A percentile compares a stretch with the other conserved stretches of the same genome.
These are phyloP conservation scores for Acanthamoeba royreba DNA, from an alignment of 208 protist species.

Conservation along the genomic window DNA sequence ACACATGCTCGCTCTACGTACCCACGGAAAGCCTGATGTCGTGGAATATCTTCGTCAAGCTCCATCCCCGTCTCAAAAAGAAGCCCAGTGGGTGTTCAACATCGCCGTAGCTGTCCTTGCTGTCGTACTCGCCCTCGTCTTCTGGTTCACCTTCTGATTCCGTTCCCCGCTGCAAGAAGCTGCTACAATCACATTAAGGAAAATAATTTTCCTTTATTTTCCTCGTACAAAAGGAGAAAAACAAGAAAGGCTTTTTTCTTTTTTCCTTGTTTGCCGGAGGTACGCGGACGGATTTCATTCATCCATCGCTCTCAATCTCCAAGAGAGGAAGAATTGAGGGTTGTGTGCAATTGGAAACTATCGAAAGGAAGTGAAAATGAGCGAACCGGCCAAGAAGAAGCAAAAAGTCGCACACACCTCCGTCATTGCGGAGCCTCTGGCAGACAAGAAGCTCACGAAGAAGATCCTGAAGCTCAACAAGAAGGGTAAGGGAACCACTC, in stretches of 20 bases:
- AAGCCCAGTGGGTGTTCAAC: neutral
- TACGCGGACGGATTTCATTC: no score
- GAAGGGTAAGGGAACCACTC: constrained; percentile 49
- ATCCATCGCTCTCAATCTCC: neutral
- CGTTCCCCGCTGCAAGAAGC: neutral
- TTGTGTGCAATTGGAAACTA: no score
- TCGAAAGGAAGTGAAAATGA: neutral
- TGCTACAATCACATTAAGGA: neutral
- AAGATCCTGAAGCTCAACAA: constrained; percentile 67
- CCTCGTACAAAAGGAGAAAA: neutral
- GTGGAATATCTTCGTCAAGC: neutral
- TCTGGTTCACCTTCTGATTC: neutral
- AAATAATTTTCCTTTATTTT: neutral
- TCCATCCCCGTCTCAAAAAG: neutral
- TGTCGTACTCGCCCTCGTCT: neutral
- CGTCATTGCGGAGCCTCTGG: constrained; percentile 74
- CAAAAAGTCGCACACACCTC: neutral
- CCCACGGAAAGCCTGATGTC: neutral
- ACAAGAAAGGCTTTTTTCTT: neutral
- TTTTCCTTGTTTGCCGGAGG: no score
- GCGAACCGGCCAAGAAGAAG: neutral
- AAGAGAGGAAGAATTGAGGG: neutral
- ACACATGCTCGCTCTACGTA: neutral
- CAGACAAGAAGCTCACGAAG: constrained; percentile 75
- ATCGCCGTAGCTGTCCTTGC: neutral